phyloP scores from a whole-genome alignment of 2,329 filamentous ascomycete species.

The Colletotrichum spinosum region DNA sequence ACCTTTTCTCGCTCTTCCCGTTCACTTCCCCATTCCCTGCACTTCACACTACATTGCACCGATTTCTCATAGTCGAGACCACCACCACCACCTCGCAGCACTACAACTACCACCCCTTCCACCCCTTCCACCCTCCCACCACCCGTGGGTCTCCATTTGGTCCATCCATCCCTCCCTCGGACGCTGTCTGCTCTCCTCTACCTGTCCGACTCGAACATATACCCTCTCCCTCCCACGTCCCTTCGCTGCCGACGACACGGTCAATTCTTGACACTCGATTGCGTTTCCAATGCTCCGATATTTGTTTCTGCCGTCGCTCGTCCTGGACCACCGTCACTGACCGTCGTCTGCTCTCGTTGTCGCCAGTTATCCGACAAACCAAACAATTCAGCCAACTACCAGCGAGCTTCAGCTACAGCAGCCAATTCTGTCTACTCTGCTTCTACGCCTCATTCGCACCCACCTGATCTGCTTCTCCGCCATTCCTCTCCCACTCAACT shows the following conservation, averaged over 20 bases:
- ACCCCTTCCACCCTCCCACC: constrained; percentile 27
- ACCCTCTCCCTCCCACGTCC: constrained; percentile 12
- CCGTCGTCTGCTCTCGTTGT: constrained; percentile 6
- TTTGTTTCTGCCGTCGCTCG: constrained; percentile 26
- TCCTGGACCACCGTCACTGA: constrained; percentile 31
- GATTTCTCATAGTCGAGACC: not conserved
- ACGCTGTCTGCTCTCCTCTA: constrained; percentile 18
- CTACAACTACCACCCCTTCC: constrained; percentile 8
- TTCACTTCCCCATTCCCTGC: not conserved
- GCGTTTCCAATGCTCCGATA: constrained; percentile 35
- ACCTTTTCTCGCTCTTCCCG: not conserved
- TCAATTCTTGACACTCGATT: constrained; percentile 27
- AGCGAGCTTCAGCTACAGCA: constrained; percentile 6
- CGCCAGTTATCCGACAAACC: constrained; percentile 5
- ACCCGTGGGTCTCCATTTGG: constrained; percentile 7
- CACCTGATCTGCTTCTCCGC: constrained; percentile 23
- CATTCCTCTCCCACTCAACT: constrained; percentile 9
- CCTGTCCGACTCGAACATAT: constrained; percentile 29
- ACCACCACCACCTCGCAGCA: too few relatives aligned
- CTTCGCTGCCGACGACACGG: constrained; percentile 11
- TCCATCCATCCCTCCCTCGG: constrained; percentile 24
- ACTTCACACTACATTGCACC: not conserved
- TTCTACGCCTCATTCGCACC: constrained; percentile 10
- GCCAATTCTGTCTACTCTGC: constrained; percentile 3
- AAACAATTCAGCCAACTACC: constrained; percentile 18